A percentile compares a stretch with the other conserved stretches of the same genome.
These are phyloP conservation scores for Ramaria sp. DNA, from an alignment of 768 basidiomycete genomes.

Conservation along the genomic window DNA sequence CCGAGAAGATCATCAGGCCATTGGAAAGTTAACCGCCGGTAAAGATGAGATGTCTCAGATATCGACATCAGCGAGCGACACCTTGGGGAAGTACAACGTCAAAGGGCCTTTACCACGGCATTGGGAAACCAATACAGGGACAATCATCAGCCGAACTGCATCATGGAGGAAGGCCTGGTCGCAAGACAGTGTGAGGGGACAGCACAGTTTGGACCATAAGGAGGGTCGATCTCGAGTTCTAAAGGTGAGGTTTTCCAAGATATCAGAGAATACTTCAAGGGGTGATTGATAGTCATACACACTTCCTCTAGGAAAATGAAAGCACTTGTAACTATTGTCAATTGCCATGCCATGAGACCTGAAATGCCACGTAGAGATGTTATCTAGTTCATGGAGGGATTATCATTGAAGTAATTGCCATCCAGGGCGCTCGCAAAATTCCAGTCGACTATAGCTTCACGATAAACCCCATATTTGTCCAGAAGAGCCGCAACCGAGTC, in stretches of 20 bases:
- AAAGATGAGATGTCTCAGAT: background rate
- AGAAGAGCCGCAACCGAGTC: conserved; percentile 34
- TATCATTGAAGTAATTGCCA: conserved; percentile 60
- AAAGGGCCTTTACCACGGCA: conserved; percentile 18
- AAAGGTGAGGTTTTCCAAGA: background rate
- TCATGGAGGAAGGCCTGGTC: conserved; percentile 23
- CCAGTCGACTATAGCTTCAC: conserved; percentile 28
- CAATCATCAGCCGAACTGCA: conserved; percentile 26
- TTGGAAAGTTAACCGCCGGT: background rate
- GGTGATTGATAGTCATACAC: background rate
- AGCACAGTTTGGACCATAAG: conserved; percentile 1
- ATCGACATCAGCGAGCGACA: conserved; percentile 13
- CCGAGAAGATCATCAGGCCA: background rate
- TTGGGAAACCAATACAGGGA: conserved; percentile 22
- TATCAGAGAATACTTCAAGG: background rate
- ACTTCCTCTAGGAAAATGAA: background rate
- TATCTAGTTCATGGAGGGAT: conserved; percentile 27
- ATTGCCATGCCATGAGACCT: background rate
- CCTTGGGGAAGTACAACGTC: conserved; percentile 25
- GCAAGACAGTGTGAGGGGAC: conserved; percentile 15
- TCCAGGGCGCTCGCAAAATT: conserved; percentile 34
- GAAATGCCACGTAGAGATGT: background rate
- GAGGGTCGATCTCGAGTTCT: background rate
- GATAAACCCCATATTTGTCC: conserved; percentile 39
- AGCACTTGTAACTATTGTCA: background rate